A percentile compares a stretch with the other conserved stretches of the same genome.
Evolutionary conservation across 768 basidiomycete genomes (phyloP).

Genomic region (Mycena capillaripes): DNA sequence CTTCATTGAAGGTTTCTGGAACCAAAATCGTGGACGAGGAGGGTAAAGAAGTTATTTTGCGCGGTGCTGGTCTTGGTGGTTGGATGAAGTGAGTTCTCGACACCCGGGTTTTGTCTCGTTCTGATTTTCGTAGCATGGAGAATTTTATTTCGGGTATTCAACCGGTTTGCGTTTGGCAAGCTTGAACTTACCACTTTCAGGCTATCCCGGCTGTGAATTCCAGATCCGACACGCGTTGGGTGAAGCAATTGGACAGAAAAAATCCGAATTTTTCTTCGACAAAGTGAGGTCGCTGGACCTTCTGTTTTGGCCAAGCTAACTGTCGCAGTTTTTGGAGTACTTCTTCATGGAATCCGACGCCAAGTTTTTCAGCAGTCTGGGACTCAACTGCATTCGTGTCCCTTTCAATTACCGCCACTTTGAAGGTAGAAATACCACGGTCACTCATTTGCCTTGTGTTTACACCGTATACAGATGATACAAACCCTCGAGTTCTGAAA

Average conservation of each 20-base stretch:
- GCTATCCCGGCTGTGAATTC: slow-evolving; percentile 86
- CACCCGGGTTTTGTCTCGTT: background rate
- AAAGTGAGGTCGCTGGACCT: slow-evolving; percentile 61
- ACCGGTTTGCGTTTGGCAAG: too few species aligned
- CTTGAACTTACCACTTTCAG: slow-evolving; percentile 43
- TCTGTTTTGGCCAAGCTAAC: background rate
- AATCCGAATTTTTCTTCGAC: slow-evolving; percentile 87
- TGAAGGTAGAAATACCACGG: slow-evolving; percentile 56
- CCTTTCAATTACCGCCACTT: slow-evolving; percentile 84
- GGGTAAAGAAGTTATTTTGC: slow-evolving; percentile 69
- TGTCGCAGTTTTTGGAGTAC: slow-evolving; percentile 79
- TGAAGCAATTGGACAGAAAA: slow-evolving; percentile 72
- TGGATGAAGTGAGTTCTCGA: slow-evolving; percentile 82
- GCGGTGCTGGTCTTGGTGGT: slow-evolving; percentile 83
- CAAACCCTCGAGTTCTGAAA: slow-evolving; percentile 85
- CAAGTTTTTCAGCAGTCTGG: slow-evolving; percentile 81
- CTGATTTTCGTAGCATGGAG: slow-evolving; percentile 67
- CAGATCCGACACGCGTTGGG: slow-evolving; percentile 83
- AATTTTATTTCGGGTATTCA: slow-evolving; percentile 76
- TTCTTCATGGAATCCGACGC: slow-evolving; percentile 87
- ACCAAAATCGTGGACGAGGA: slow-evolving; percentile 71
- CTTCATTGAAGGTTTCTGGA: slow-evolving; percentile 68
- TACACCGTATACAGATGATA: slow-evolving; percentile 64
- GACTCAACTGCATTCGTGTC: slow-evolving; percentile 84
- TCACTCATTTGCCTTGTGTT: background rate